Base-by-base conservation (phyloP, 805 yeast species). In the Isabelozyma heimii region DNA sequence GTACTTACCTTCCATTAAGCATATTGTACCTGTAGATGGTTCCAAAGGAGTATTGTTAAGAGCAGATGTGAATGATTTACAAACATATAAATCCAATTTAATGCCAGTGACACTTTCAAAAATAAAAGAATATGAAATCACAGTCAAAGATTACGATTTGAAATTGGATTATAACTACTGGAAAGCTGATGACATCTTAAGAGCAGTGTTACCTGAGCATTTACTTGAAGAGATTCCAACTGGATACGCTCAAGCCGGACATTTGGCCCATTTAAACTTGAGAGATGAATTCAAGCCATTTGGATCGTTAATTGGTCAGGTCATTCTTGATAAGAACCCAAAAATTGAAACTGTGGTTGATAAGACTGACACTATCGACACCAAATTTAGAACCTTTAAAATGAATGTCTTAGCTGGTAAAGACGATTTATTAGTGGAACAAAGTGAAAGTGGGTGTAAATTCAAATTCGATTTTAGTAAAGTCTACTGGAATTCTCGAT, bases 401-500 rank as follows among this genome's bases (percentile, higher is more conserved):
- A 92, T 94, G 98, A 89, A 91, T 52, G 84, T 95, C 0, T 75
- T 94, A 46, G 99, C 98, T 0, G 98, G 99, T 7, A 83, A 81
- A 48, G 76, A 80, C 37, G 81, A 87, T 55, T 81, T 88, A 53
- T 62, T 81, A 37, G 99, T 92, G 13, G 88, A 88, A 54, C 97
- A 92, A 66, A 81, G 77, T 53, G 99, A 94, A 65, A 82, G 91
- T 50, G 89, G 89, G 35, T 92, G 99, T 72, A 67, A 73, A 9
- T 94, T 94, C 70, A 80, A 73, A 43, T 92, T 94, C 66, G 97
- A 94, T 61, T 94, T 95, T 65, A 81, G 89, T 50, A 88, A 89
- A 62, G 99, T 95, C 5, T 94, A 95, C 68, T 94, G 99, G 99
- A 94, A 94, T 65, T 89, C 97, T 13, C 80, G 99, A 56, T 75